phyloP scores from a whole-genome alignment of 495 filamentous ascomycete species.

The Penicillium salamii region DNA sequence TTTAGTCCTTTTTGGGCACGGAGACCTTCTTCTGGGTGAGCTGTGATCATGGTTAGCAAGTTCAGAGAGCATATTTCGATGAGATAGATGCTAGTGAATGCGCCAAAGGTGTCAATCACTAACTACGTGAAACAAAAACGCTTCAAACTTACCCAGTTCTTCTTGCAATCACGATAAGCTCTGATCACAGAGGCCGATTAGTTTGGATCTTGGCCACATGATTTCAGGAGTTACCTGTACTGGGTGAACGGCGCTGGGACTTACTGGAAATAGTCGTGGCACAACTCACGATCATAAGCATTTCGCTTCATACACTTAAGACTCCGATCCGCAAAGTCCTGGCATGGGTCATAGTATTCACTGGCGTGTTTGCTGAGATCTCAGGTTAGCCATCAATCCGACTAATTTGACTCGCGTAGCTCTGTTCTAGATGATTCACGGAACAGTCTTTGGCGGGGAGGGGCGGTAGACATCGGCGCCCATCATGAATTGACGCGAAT shows the following conservation, averaged over 20 bases:
- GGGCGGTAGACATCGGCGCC: not conserved
- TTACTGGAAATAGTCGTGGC: slow-evolving; percentile 90
- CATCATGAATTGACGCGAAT: not conserved
- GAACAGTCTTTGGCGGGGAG: not conserved
- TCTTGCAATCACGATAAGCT: slow-evolving; percentile 92
- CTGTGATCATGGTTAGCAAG: slow-evolving; percentile 9
- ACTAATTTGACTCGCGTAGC: not conserved
- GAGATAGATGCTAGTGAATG: not conserved
- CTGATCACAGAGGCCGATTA: slow-evolving; percentile 38
- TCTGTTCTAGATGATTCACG: not conserved
- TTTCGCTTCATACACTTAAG: slow-evolving; percentile 86
- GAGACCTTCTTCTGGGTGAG: slow-evolving; percentile 22
- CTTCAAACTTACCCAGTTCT: slow-evolving; percentile 71
- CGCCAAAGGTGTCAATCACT: not conserved
- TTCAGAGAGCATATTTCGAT: not conserved
- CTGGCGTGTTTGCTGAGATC: slow-evolving; percentile 69
- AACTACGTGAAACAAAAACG: not conserved
- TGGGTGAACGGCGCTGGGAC: not conserved
- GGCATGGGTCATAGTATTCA: slow-evolving; percentile 91
- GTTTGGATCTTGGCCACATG: not conserved
- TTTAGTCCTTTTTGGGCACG: not conserved
- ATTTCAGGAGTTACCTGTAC: no score
- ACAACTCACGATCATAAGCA: slow-evolving; percentile 79
- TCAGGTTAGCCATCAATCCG: slow-evolving; percentile 19
- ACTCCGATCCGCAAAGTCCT: slow-evolving; percentile 85